Conservation (phyloP, 345 rosid species). For the Syzygium jambos region DNA sequence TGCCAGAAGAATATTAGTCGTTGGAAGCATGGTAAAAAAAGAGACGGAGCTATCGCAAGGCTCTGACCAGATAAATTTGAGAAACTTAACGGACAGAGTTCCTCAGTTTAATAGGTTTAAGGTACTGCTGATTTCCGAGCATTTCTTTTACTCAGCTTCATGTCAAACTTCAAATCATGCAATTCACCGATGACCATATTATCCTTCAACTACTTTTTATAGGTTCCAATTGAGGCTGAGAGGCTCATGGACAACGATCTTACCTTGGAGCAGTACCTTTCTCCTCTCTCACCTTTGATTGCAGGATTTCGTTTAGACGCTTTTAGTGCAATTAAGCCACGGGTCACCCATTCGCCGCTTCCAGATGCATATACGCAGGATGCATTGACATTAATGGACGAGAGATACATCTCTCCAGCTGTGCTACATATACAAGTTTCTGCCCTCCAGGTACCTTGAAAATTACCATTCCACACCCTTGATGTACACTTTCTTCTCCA, state of each 20-base stretch:
- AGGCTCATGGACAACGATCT: slow-evolving; percentile 61
- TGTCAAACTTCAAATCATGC: background rate
- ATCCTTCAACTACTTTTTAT: slow-evolving; percentile 4
- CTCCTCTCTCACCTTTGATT: slow-evolving; percentile 69
- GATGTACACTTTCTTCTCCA: background rate
- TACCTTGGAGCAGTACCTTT: slow-evolving; percentile 65
- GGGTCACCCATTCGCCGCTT: slow-evolving; percentile 75
- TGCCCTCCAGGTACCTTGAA: slow-evolving; percentile 60
- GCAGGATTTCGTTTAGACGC: slow-evolving; percentile 89
- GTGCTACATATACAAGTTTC: slow-evolving; percentile 77
- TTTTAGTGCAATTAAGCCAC: slow-evolving; percentile 67
- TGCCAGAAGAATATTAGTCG: slow-evolving; percentile 69
- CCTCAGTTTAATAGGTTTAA: slow-evolving; percentile 80
- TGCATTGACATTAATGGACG: slow-evolving; percentile 60
- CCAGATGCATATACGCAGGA: slow-evolving; percentile 53
- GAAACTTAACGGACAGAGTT: slow-evolving; percentile 65
- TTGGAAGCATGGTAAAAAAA: slow-evolving; percentile 46
- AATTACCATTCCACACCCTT: background rate
- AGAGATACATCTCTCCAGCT: slow-evolving; percentile 71
- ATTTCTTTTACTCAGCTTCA: background rate
- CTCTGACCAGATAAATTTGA: slow-evolving; percentile 46
- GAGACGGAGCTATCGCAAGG: slow-evolving; percentile 35
- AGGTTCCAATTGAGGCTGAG: slow-evolving; percentile 84
- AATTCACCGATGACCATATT: background rate
- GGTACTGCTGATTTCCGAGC: slow-evolving; percentile 25